These are phyloP conservation scores for Sclerotinia sclerotiorum DNA, from an alignment of 2,329 filamentous ascomycete genomes.

Conservation along the genomic window DNA sequence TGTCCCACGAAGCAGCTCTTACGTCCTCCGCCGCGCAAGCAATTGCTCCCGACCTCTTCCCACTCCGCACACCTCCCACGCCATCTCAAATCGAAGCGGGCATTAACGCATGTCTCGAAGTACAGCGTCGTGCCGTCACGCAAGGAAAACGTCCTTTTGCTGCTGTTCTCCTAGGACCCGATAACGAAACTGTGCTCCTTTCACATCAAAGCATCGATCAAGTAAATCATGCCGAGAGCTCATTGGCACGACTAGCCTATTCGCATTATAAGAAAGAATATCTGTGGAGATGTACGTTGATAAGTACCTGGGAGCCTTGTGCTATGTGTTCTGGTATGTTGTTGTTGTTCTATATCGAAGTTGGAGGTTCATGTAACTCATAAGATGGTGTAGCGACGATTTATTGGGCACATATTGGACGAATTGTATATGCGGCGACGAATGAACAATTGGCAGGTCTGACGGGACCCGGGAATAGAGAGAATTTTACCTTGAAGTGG, in stretches of 20 bases:
- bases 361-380: background rate
- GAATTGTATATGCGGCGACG: slow-evolving; percentile 51
- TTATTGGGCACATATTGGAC: slow-evolving; percentile 55
- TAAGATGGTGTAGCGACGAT: slow-evolving; percentile 40
- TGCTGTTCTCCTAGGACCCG: slow-evolving; percentile 49
- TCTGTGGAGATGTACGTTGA: slow-evolving; percentile 50
- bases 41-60: slow-evolving; percentile 41
- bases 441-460: slow-evolving; percentile 48
- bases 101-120: slow-evolving; percentile 43
- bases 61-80: slow-evolving; percentile 42
- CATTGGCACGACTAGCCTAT: slow-evolving; percentile 50
- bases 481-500: slow-evolving; percentile 54
- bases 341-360: slow-evolving; percentile 28
- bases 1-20: slow-evolving; percentile 36
- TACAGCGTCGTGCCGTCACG: slow-evolving; percentile 47
- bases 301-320: slow-evolving; percentile 56
- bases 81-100: slow-evolving; percentile 44
- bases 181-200: slow-evolving; percentile 50
- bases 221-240: slow-evolving; percentile 53
- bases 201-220: slow-evolving; percentile 53
- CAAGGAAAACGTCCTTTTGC: slow-evolving; percentile 52
- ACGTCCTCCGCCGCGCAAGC: slow-evolving; percentile 32
- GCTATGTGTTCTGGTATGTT: slow-evolving; percentile 49
- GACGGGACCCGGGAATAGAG: slow-evolving; percentile 49
- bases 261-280: slow-evolving; percentile 50